Base-by-base conservation (phyloP, 2,329 filamentous ascomycete genomes). In the Tolypocladium pustulatum region DNA sequence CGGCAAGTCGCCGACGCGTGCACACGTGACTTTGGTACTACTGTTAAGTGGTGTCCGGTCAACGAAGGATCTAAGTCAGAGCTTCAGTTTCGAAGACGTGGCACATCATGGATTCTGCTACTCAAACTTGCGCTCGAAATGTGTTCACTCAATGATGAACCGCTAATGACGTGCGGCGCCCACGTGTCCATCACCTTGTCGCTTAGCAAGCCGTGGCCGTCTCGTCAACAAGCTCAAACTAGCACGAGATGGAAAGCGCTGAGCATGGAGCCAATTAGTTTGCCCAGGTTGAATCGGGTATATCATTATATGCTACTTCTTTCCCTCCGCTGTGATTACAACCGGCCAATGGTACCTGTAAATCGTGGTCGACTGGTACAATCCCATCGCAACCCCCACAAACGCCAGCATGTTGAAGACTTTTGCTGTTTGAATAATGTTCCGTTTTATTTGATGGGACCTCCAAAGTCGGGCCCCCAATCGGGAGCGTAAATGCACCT, bases 401-500 rank as follows among this genome's bases (percentile, higher is more conserved):
- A 64, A 62, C 62, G 62, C 62, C 62, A 56, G 58, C 57, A 59
- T 62, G 61, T 62, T 63, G 58, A 61, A 59, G 46, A 58, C 43
- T 57, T 54, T 58, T 49, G 51, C 56, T 54, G 57, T 56, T 32
- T 54, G 38, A 36, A 34, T 57, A 55, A 38, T 52, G 49, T 52
- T 36, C 49, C 49, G 9, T 20, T 68, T 64, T 67, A 66, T 66
- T 67, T 66, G 63, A 62, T 65, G 65, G 64, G 62, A 68, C 65
- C 63, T 62, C 60, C 55, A 55, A 57, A 60, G 61, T 59, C 63
- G 62, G 63, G 59, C 67, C 65, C 67, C 67, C 64, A 70, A 72
- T 62, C 58, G 64, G 68, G 67, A 69, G 67, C 61, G 65, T 68
- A 68, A 69, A 70, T 69, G 71, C 70, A 69, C 71, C 60, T 64